Conservation (phyloP, 305 asterid species). For the Fraxinus platypoda region DNA sequence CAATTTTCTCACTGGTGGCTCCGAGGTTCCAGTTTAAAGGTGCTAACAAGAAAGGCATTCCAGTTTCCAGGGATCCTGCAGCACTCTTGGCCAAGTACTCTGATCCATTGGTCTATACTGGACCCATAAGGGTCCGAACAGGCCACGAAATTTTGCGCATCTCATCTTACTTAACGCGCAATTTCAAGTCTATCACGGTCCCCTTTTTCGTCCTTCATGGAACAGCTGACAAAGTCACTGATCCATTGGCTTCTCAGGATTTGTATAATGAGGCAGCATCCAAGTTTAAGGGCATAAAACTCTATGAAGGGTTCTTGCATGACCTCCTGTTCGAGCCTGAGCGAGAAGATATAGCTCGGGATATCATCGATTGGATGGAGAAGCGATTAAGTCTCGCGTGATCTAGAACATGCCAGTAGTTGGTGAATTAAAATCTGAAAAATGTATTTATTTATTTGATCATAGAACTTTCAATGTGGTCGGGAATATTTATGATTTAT, state of each 20-base stretch:
- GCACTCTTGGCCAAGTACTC: constrained; percentile 94
- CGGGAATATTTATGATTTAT: not conserved
- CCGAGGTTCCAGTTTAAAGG: constrained; percentile 98
- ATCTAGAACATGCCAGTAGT: constrained; percentile 18
- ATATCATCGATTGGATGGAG: constrained; percentile 94
- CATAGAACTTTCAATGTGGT: not conserved
- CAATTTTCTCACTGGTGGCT: constrained; percentile 81
- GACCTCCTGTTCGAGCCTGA: constrained; percentile 98
- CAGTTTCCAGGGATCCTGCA: constrained; percentile 97
- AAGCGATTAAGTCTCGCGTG: constrained; percentile 37
- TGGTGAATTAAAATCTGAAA: not conserved
- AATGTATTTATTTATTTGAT: not conserved
- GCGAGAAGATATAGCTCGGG: constrained; percentile 82
- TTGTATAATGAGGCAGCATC: constrained; percentile 88
- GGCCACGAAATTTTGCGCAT: constrained; percentile 97
- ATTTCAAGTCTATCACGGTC: constrained; percentile 65
- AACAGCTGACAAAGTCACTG: constrained; percentile 91
- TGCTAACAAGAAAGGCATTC: constrained; percentile 91
- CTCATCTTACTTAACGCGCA: constrained; percentile 68
- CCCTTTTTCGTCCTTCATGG: constrained; percentile 98
- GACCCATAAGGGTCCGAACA: constrained; percentile 90
- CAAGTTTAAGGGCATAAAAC: constrained; percentile 75
- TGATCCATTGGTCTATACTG: constrained; percentile 94
- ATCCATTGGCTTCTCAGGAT: constrained; percentile 92
- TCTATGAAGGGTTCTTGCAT: constrained; percentile 86